Conservation (phyloP, 495 filamentous ascomycete species). For the Elaphomyces granulatus region DNA sequence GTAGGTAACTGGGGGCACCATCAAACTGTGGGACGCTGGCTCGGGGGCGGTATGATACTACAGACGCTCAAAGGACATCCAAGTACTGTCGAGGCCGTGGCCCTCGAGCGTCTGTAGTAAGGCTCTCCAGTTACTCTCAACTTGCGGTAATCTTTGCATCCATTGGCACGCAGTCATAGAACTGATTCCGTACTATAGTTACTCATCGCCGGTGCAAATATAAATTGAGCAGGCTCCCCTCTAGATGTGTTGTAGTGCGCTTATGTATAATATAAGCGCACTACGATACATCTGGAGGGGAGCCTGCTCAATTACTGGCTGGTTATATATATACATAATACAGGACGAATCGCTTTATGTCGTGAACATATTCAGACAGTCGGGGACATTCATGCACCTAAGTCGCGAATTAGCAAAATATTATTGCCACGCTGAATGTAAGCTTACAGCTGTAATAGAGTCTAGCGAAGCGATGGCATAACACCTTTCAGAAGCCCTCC, state of each 20-base stretch:
- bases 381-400: no score
- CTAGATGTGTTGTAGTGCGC: no score
- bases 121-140: slow-evolving; percentile 9
- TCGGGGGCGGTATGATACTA: no score
- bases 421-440: no score
- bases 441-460: slow-evolving; percentile 1
- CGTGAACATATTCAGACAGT: no score
- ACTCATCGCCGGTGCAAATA: slow-evolving; percentile 15
- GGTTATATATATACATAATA: no score
- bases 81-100: not conserved
- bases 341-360: slow-evolving; percentile 18
- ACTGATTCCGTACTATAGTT: slow-evolving; percentile 13
- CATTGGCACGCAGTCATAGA: slow-evolving; percentile 3
- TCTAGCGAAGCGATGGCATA: slow-evolving; percentile 3
- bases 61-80: not conserved
- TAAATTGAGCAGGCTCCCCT: no score
- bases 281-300: slow-evolving; percentile 21
- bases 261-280: slow-evolving; percentile 20
- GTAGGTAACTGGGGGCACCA: no score
- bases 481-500: slow-evolving; percentile 5
- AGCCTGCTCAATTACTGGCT: slow-evolving; percentile 13
- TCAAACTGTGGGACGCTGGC: no score
- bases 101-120: slow-evolving; percentile 8
- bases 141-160: slow-evolving; percentile 6
- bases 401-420: no score